These are phyloP conservation scores for Omphalotus olearius DNA, from an alignment of 1,284 basidiomycete genomes.

Conservation along the genomic window DNA sequence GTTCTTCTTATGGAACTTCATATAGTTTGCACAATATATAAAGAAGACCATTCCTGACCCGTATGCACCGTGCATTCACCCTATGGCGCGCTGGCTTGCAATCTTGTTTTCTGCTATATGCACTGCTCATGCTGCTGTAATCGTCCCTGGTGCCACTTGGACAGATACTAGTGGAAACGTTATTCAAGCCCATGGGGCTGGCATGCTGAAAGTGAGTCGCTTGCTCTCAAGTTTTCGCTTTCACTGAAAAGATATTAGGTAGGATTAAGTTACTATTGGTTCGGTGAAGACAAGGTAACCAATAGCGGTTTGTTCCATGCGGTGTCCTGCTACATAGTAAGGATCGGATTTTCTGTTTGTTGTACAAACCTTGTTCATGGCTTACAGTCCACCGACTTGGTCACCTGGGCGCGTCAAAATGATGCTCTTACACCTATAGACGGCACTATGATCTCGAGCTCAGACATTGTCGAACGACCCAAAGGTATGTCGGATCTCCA, in stretches of 20 bases:
- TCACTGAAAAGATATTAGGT: constrained; percentile 31
- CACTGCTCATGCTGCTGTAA: constrained; percentile 33
- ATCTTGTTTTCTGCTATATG: background rate
- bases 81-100: background rate
- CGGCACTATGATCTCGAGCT: constrained; percentile 53
- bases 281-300: constrained; percentile 59
- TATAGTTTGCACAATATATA: too few relatives aligned
- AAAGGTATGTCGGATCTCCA: constrained; percentile 39
- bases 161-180: constrained; percentile 56
- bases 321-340: constrained; percentile 55
- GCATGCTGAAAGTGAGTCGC: constrained; percentile 46
- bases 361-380: background rate
- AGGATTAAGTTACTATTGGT: constrained; percentile 57
- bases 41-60: too few relatives aligned
- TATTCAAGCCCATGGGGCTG: constrained; percentile 64
- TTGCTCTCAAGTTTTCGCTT: background rate
- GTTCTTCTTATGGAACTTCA: too few relatives aligned
- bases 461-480: constrained; percentile 60
- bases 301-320: constrained; percentile 55
- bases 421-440: constrained; percentile 51
- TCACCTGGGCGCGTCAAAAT: constrained; percentile 53
- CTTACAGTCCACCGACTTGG: constrained; percentile 46
- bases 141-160: constrained; percentile 63
- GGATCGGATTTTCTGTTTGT: constrained; percentile 8
- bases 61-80: background rate